Percentiles rank a stretch among this genome's conserved stretches.
These are phyloP conservation scores for Curvularia verruculosa DNA, from an alignment of 2,329 filamentous ascomycete species.

Conservation along the genomic window DNA sequence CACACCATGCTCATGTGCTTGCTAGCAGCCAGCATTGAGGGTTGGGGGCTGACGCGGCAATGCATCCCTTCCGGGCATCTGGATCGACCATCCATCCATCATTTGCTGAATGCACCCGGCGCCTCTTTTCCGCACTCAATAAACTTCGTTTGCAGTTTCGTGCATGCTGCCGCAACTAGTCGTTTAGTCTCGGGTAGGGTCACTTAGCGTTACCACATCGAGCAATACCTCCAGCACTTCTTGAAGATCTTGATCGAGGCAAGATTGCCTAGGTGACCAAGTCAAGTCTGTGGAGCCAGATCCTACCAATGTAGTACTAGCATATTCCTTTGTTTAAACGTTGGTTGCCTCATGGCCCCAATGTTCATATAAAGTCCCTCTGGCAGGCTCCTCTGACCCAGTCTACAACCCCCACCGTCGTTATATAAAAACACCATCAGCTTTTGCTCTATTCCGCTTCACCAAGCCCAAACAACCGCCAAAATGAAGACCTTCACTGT, in stretches of 20 bases:
- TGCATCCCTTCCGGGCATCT: constrained; percentile 3
- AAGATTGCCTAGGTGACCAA: constrained; percentile 32
- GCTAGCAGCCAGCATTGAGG: background rate
- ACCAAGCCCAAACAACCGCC: constrained; percentile 23
- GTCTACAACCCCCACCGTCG: constrained; percentile 21
- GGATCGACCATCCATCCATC: background rate
- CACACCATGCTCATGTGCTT: constrained; percentile 9
- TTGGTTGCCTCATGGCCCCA: constrained; percentile 15
- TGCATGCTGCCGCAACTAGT: constrained; percentile 13
- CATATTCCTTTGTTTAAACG: constrained; percentile 15
- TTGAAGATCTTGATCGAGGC: constrained; percentile 19
- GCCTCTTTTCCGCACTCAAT: constrained; percentile 7
- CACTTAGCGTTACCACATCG: constrained; percentile 16
- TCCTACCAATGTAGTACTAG: constrained; percentile 19
- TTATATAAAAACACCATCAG: constrained; percentile 16
- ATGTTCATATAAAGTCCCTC: constrained; percentile 30
- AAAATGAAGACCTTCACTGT: constrained; percentile 49
- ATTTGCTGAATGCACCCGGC: background rate
- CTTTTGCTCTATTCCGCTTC: constrained; percentile 21
- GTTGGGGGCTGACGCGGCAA: constrained; percentile 3
- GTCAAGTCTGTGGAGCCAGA: constrained; percentile 14
- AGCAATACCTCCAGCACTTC: constrained; percentile 23
- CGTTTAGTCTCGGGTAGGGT: constrained; percentile 16
- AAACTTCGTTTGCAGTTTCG: constrained; percentile 8
- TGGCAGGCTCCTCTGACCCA: constrained; percentile 7